Conservation (phyloP, 495 filamentous ascomycete genomes). For the Hyaloscypha finlandica region DNA sequence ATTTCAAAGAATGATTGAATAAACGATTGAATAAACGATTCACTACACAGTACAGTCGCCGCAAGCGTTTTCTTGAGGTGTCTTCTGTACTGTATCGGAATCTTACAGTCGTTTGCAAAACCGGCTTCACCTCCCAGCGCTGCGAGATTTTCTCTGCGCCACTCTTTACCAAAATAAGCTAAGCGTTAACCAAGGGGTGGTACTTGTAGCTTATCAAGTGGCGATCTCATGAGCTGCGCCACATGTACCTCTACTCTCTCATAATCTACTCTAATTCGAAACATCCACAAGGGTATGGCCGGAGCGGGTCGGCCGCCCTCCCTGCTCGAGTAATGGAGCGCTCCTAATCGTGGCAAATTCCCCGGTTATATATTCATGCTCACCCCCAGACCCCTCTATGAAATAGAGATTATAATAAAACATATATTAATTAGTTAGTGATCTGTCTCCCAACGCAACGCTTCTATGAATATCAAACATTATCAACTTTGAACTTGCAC, state of each 20-base stretch:
- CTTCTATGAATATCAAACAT: constrained; percentile 7
- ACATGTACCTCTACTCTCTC: not conserved
- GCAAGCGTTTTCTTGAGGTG: too few relatives aligned
- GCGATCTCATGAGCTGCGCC: not conserved
- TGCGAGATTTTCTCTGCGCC: not conserved
- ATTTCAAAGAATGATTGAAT: too few relatives aligned
- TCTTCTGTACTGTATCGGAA: too few relatives aligned
- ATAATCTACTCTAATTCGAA: not conserved
- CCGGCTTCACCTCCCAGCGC: not conserved
- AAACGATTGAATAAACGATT: too few relatives aligned
- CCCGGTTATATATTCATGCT: constrained; percentile 25
- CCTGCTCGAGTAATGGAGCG: too few relatives aligned
- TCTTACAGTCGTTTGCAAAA: constrained; percentile 1
- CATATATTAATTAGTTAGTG: constrained; percentile 12
- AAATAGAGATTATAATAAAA: constrained; percentile 27
- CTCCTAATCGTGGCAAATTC: constrained; percentile 32
- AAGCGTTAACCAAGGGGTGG: not conserved
- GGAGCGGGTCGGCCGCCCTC: not conserved
- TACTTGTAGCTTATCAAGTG: not conserved
- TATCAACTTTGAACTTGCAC: constrained; percentile 21
- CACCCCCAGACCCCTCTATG: constrained; percentile 11
- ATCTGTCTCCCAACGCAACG: constrained; percentile 6
- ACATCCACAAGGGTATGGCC: not conserved
- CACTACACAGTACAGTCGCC: too few relatives aligned
- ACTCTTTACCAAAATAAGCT: not conserved